Base-by-base conservation (phyloP, 495 filamentous ascomycete genomes). In the Polyplosphaeria fusca region DNA sequence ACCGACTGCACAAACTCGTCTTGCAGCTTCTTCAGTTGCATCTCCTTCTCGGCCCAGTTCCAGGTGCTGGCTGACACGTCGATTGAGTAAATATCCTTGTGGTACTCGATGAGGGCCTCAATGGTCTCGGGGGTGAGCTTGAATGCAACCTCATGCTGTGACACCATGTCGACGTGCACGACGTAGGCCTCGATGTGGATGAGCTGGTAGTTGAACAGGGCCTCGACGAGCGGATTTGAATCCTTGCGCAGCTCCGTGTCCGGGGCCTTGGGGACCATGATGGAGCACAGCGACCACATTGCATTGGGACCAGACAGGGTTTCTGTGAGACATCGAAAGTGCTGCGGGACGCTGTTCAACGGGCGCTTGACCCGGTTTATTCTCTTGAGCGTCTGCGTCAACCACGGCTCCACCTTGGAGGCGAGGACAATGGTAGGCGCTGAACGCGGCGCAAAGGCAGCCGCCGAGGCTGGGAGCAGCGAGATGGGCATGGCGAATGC, bases 81-180 rank as follows among this genome's bases (percentile, higher is more conserved):
- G 49, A 91, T 83, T 49, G 91, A 95, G 75, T 93, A 92, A 61
- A 99, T 81, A 47, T 97, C 91, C 78, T 94, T 91, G 79, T 99
- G 94, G 72, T 92, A 96, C 68, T 96, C 90, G 68, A 95, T 87
- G 61, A 99, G 82, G 24, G 89, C 72, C 65, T 96, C 91, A 77
- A 99, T 99, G 40, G 93, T 89, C 71, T 97, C 93, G 37, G 86
- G 85, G n/a, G 91, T 96, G 64, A 99, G 80, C 77, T 99, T 99
- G 82, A 90, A 97, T 52, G 92, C 94, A 55, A 99, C 91, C 73
- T 99, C 93, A 68, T 95, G 95, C 71, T 91, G 85, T 52, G 93
- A 85, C 42, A 99, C 93, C 88, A 99, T 93, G 76, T 99, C 93
- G 72, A 99, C 90, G 73, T 97, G 94, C 55, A 99, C 93, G 62